Evolutionary conservation across 805 yeast species (phyloP), one percentile per base, ranked within the genome.

Genomic region (Saccharomycopsis oosterbeekiorum): DNA sequence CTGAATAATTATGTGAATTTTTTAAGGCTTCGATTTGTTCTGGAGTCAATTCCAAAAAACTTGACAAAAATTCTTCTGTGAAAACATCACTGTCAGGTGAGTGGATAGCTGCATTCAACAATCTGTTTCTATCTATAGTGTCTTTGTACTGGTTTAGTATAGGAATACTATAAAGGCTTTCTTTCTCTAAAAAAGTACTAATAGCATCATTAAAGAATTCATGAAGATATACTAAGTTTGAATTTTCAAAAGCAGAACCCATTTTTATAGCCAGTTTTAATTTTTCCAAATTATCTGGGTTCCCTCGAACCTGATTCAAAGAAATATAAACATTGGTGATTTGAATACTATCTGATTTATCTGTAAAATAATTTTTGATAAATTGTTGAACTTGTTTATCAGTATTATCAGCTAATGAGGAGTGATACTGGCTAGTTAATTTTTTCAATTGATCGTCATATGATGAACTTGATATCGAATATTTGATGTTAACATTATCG

Each of bases 101-200:
- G 62, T 74, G 82, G 67, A 80, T 82, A 26, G 83, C 77, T 0
- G 85, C 84, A 65, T 81, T 84, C 65, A 79, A 80, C 26, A 82
- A 80, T 62, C 84, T 71, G 10, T 80, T 75, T 2, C 75, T 73
- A 10, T 78, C 71, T 37, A 72, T 72, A 68, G 83, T 84, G 8
- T 71, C 71, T 34, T 73, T 73, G 55, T 85, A 70, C 26, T 73
- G 71, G 0, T 70, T 68, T 2, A 81, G 71, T 5, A 70, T 65
- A 1, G 89, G 89, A 64, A 71, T 74, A 12, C 79, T 47, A 1
- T 10, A 47, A 47, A 47, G 53, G 10, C 21, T 26, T 47, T 12
- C 53, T 47, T 47, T 78, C n/a, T 73, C 68, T 57, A 74, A 68
- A 59, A 80, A 67, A 2, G 74, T 70, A 3, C 74, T 69, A 65